A percentile compares a stretch with the other conserved stretches of the same genome.
Evolutionary conservation across 257 asterid species (phyloP).

Genomic region (Cinchona pubescens): DNA sequence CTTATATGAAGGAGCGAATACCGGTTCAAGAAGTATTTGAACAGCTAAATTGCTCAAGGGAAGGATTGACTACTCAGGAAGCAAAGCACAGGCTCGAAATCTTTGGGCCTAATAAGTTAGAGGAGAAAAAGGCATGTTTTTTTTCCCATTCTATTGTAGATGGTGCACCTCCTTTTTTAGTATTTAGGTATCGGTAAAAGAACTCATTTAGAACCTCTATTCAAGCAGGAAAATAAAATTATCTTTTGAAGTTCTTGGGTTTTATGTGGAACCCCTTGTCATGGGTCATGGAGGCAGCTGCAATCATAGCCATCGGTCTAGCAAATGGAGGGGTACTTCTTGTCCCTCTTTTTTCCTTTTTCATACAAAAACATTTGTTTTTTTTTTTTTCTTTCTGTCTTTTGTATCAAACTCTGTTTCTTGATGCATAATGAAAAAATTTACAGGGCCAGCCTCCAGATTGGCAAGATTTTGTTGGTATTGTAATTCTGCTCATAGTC

Average conservation of each 20-base stretch:
- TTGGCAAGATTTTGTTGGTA: constrained; percentile 63
- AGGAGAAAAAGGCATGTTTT: constrained; percentile 66
- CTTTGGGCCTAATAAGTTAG: constrained; percentile 85
- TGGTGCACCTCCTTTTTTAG: neutral
- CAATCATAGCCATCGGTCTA: constrained; percentile 58
- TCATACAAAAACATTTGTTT: neutral
- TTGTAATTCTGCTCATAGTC: constrained; percentile 44
- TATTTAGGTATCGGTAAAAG: neutral
- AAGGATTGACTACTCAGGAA: constrained; percentile 57
- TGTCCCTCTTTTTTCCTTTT: neutral
- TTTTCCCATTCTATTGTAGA: neutral
- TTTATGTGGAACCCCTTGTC: constrained; percentile 83
- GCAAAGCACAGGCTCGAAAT: constrained; percentile 56
- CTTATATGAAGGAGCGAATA: constrained; percentile 51
- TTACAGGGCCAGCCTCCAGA: constrained; percentile 46
- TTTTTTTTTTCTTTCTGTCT: neutral
- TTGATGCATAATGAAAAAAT: neutral
- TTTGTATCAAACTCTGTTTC: neutral
- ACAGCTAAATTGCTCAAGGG: constrained; percentile 60
- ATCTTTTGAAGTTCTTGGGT: constrained; percentile 67
- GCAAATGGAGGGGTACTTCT: constrained; percentile 56
- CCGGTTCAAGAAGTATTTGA: constrained; percentile 76
- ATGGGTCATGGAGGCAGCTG: constrained; percentile 86
- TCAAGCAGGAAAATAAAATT: constrained; percentile 56
- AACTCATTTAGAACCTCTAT: neutral